Conservation (phyloP, 768 basidiomycete species). For the Nidula microcarpa region DNA sequence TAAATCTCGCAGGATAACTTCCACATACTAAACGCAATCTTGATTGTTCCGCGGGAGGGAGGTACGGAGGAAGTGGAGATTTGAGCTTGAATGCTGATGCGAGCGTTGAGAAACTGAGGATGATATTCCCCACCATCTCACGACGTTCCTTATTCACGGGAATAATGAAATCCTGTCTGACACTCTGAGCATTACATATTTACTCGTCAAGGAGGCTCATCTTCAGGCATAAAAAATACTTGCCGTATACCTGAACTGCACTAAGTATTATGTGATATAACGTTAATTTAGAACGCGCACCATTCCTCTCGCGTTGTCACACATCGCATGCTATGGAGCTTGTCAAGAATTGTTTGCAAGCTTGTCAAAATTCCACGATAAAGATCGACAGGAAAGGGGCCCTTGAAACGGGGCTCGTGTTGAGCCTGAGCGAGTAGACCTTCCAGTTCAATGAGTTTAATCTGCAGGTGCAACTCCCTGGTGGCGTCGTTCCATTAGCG, state of each 20-base stretch:
- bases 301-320: slow-evolving; percentile 97
- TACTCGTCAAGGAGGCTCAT: neutral
- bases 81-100: slow-evolving; percentile 81
- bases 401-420: slow-evolving; percentile 93
- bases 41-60: slow-evolving; percentile 89
- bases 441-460: slow-evolving; percentile 83
- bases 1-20: neutral
- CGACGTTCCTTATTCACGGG: slow-evolving; percentile 87
- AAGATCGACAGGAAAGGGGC: slow-evolving; percentile 84
- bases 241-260: slow-evolving; percentile 63
- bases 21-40: slow-evolving; percentile 68
- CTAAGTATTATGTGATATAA: slow-evolving; percentile 2
- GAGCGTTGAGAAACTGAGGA: slow-evolving; percentile 82
- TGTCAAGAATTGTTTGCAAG: slow-evolving; percentile 82
- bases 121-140: slow-evolving; percentile 94
- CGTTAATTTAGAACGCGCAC: slow-evolving; percentile 35
- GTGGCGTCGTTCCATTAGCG: neutral
- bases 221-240: slow-evolving; percentile 16
- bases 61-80: slow-evolving; percentile 91
- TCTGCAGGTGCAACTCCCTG: slow-evolving; percentile 95
- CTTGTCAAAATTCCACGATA: slow-evolving; percentile 84
- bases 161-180: slow-evolving; percentile 82
- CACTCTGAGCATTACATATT: slow-evolving; percentile 43
- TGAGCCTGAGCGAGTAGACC: slow-evolving; percentile 83
- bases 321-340: slow-evolving; percentile 92